Evolutionary conservation across 805 yeast genomes (phyloP).

Genomic region (Tetrapisispora fleetii): DNA sequence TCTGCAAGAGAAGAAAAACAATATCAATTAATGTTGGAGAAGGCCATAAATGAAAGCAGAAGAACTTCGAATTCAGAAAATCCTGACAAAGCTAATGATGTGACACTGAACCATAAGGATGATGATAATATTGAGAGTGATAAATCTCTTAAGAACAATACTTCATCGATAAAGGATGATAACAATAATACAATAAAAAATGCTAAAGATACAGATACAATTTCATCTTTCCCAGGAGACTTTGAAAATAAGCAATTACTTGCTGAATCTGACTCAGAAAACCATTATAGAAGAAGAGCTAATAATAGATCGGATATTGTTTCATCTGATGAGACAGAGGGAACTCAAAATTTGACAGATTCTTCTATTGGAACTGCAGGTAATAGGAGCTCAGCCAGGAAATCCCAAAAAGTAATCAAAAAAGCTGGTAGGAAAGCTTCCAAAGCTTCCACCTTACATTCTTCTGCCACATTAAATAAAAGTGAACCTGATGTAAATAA

Average conservation of each 20-base stretch:
- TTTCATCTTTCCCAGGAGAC: not conserved
- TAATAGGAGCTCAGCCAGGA: not conserved
- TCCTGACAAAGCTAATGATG: constrained; percentile 1
- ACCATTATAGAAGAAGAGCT: not conserved
- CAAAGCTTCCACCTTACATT: constrained; percentile 13
- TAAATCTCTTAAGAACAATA: not conserved
- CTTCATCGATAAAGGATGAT: too few relatives aligned
- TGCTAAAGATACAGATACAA: not conserved
- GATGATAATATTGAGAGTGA: not conserved
- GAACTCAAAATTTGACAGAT: not conserved
- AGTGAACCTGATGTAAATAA: constrained; percentile 46
- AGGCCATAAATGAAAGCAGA: constrained; percentile 34
- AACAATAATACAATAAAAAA: not conserved
- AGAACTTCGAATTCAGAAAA: constrained; percentile 26
- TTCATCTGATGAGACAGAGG: not conserved
- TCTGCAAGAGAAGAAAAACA: constrained; percentile 36
- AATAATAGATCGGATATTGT: not conserved
- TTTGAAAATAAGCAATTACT: not conserved
- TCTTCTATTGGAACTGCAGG: not conserved
- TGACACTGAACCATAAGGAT: not conserved
- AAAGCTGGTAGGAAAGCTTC: constrained; percentile 6
- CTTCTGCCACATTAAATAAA: constrained; percentile 11
- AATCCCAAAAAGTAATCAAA: constrained; percentile 9
- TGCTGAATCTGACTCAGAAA: not conserved
- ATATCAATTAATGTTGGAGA: constrained; percentile 33